phyloP scores from a whole-genome alignment of 2,329 filamentous ascomycete species.

The Trichothecium roseum region DNA sequence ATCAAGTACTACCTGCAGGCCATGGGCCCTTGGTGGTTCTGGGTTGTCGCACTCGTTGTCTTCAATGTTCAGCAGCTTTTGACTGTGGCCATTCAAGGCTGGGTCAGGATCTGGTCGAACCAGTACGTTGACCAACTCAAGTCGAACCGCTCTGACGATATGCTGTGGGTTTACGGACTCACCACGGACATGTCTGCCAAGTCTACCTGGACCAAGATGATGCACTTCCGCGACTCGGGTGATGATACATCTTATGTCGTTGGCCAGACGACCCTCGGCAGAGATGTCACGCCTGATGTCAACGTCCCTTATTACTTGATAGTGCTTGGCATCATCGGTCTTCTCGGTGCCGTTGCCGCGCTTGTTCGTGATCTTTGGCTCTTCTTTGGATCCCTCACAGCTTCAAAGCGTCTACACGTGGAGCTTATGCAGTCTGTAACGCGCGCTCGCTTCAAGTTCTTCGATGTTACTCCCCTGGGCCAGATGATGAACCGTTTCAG shows the following conservation, averaged over 20 bases:
- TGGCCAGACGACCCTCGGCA: too few relatives aligned
- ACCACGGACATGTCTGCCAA: slow-evolving; percentile 16
- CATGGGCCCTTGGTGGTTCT: slow-evolving; percentile 98
- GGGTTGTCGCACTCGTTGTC: slow-evolving; percentile 63
- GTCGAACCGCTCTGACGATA: slow-evolving; percentile 9
- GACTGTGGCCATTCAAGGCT: slow-evolving; percentile 80
- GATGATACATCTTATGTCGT: background rate
- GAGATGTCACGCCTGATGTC: too few relatives aligned
- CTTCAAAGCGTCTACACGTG: slow-evolving; percentile 76
- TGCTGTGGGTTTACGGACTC: slow-evolving; percentile 12
- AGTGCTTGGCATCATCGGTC: slow-evolving; percentile 71
- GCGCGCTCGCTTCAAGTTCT: slow-evolving; percentile 92
- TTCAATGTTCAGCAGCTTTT: slow-evolving; percentile 79
- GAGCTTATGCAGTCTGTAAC: slow-evolving; percentile 68
- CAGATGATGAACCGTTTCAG: slow-evolving; percentile 98
- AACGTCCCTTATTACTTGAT: slow-evolving; percentile 75
- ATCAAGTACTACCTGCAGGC: slow-evolving; percentile 75
- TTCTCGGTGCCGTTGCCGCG: slow-evolving; percentile 70
- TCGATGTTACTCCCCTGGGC: slow-evolving; percentile 89
- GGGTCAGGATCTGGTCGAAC: slow-evolving; percentile 94
- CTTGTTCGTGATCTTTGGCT: slow-evolving; percentile 77
- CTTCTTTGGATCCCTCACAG: slow-evolving; percentile 83
- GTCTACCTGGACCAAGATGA: background rate
- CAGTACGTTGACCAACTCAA: slow-evolving; percentile 54
- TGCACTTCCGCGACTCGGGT: slow-evolving; percentile 1